Percentiles rank a stretch among this genome's conserved stretches.
These are phyloP conservation scores for Cladosporium austrohemisphaericum DNA, from an alignment of 2,329 filamentous ascomycete species.

Conservation along the genomic window DNA sequence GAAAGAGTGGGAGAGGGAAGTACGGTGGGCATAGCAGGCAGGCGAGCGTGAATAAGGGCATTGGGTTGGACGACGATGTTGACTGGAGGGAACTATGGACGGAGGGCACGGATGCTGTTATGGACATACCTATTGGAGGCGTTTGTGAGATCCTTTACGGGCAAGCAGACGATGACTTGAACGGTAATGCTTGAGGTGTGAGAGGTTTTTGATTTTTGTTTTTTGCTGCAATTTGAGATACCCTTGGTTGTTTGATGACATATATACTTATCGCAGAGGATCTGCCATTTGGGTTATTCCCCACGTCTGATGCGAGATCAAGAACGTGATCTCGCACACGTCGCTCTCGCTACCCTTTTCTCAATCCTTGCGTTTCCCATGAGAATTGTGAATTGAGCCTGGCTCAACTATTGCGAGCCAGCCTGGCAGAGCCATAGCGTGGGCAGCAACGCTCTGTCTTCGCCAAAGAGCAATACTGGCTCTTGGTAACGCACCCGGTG, in stretches of 20 bases:
- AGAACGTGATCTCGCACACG: too few relatives aligned
- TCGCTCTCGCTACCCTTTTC: too few relatives aligned
- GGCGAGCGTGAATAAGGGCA: slow-evolving; percentile 30
- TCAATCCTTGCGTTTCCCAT: too few relatives aligned
- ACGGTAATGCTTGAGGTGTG: slow-evolving; percentile 5
- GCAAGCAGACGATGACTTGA: background rate
- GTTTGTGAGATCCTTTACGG: slow-evolving; percentile 95
- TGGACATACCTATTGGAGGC: slow-evolving; percentile 92
- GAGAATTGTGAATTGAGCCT: too few relatives aligned
- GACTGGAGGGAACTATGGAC: slow-evolving; percentile 86
- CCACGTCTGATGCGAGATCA: too few relatives aligned
- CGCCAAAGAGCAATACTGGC: too few relatives aligned
- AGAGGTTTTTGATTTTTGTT: background rate
- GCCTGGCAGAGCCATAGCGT: too few relatives aligned
- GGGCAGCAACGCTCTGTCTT: too few relatives aligned
- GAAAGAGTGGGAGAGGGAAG: slow-evolving; percentile 33
- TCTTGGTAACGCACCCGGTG: too few relatives aligned
- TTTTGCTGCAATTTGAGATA: too few relatives aligned
- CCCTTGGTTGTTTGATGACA: background rate
- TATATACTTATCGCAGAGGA: background rate
- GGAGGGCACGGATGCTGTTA: slow-evolving; percentile 89
- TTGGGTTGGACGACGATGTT: slow-evolving; percentile 35
- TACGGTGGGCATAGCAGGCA: slow-evolving; percentile 33
- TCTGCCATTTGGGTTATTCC: too few relatives aligned
- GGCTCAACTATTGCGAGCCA: too few relatives aligned